A percentile compares a stretch with the other conserved stretches of the same genome.
These are phyloP conservation scores for Ustilago tritici DNA, from an alignment of 1,284 basidiomycete species.

Conservation along the genomic window DNA sequence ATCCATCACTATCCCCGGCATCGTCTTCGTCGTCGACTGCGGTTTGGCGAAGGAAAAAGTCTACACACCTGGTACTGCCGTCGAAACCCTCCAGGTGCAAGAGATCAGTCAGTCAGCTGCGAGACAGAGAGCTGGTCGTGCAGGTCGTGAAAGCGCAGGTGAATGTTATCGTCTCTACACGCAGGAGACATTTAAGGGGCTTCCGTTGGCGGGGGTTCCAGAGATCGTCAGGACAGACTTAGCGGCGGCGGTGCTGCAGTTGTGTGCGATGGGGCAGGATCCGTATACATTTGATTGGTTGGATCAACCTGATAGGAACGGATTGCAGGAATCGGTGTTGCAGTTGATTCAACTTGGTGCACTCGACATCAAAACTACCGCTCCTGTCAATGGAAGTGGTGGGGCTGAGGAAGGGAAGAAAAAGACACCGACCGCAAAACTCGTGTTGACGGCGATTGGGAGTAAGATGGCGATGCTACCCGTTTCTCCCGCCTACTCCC, in stretches of 20 bases:
- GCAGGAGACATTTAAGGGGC: conserved; percentile 40
- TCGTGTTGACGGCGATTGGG: conserved; percentile 60
- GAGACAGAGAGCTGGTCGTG: conserved; percentile 63
- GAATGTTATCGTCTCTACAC: conserved; percentile 67
- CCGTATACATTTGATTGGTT: conserved; percentile 67
- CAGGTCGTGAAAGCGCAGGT: conserved; percentile 62
- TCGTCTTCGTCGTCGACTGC: conserved; percentile 90
- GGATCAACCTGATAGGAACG: conserved; percentile 52
- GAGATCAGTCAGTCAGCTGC: conserved; percentile 63
- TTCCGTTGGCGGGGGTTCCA: conserved; percentile 47
- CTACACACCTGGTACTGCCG: conserved; percentile 71
- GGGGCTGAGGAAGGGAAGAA: conserved; percentile 4
- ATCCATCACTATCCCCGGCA: conserved; percentile 94
- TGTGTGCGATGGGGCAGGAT: conserved; percentile 63
- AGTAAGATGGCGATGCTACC: conserved; percentile 62
- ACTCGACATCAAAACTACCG: conserved; percentile 32
- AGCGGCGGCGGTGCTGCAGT: conserved; percentile 54
- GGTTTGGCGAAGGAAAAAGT: conserved; percentile 91
- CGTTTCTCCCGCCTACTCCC: conserved; percentile 60
- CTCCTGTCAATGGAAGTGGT: conserved; percentile 8
- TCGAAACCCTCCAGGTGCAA: conserved; percentile 61
- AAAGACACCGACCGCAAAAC: conserved; percentile 10
- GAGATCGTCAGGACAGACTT: conserved; percentile 66
- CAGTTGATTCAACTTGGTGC: conserved; percentile 65
- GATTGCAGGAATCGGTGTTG: conserved; percentile 58